Percentiles rank a stretch among this genome's conserved stretches.
Evolutionary conservation across 2,329 filamentous ascomycete genomes (phyloP).

Genomic region (Fragosphaeria purpurea): DNA sequence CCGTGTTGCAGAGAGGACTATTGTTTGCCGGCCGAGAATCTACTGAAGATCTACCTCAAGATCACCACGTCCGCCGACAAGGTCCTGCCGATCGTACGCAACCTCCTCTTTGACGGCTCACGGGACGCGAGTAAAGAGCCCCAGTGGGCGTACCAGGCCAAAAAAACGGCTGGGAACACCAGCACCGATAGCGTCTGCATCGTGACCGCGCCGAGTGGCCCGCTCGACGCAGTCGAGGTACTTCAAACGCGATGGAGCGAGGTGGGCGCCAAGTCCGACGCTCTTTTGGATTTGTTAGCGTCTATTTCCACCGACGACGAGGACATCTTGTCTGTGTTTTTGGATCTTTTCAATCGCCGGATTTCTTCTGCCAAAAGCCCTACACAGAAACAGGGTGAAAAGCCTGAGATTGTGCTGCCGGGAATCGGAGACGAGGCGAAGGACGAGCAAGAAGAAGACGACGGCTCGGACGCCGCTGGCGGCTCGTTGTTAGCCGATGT

Average conservation of each 20-base stretch:
- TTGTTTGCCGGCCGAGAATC: conserved; percentile 34
- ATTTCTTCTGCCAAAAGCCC: conserved; percentile 25
- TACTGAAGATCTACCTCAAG: conserved; percentile 48
- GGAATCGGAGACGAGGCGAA: conserved; percentile 13
- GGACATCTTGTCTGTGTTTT: conserved; percentile 50
- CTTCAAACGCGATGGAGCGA: conserved; percentile 21
- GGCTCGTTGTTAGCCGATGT: conserved; percentile 38
- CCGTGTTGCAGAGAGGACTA: conserved; percentile 27
- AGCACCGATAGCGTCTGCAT: conserved; percentile 36
- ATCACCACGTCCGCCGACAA: conserved; percentile 43
- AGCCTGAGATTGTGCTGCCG: no score
- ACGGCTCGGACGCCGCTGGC: conserved; percentile 16
- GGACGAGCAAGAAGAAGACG: conserved; percentile 16
- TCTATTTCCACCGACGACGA: conserved; percentile 41
- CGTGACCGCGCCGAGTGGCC: conserved; percentile 21
- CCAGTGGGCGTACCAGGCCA: conserved; percentile 44
- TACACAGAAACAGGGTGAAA: conserved; percentile 12
- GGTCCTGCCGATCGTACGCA: conserved; percentile 37
- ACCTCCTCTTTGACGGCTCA: conserved; percentile 47
- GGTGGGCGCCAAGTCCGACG: conserved; percentile 37
- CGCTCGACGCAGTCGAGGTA: conserved; percentile 10
- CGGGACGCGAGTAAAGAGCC: conserved; percentile 16
- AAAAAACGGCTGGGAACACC: conserved; percentile 27
- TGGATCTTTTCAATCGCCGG: conserved; percentile 50
- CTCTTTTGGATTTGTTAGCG: conserved; percentile 39